Conservation (phyloP, 176 grass and related monocot genomes). For the Olyra latifolia region DNA sequence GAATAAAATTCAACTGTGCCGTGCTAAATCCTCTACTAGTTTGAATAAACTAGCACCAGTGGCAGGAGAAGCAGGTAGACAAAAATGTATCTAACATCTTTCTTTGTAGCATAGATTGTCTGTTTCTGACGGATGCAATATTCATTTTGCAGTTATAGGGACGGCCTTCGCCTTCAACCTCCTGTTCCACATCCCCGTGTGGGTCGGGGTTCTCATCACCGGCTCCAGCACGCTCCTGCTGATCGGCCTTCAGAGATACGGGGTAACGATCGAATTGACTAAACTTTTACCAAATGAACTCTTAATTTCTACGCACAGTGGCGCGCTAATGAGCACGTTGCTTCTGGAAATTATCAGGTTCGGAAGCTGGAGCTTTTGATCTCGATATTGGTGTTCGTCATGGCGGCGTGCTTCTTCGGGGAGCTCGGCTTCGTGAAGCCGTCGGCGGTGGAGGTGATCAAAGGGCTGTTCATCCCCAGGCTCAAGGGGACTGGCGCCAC, state of each 20-base stretch:
- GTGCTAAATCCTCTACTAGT: too few species aligned
- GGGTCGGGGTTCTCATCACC: constrained; percentile 91
- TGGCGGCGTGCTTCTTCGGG: constrained; percentile 82
- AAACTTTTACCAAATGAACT: too few species aligned
- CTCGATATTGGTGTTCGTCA: constrained; percentile 57
- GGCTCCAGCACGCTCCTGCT: constrained; percentile 83
- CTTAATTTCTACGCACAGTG: too few species aligned
- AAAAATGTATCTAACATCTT: too few species aligned
- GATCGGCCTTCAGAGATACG: constrained; percentile 78
- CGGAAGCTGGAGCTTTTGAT: constrained; percentile 69
- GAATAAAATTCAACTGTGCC: too few species aligned
- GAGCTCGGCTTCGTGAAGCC: constrained; percentile 84
- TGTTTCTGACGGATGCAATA: background rate
- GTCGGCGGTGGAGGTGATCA: constrained; percentile 61
- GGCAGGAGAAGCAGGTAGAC: too few species aligned
- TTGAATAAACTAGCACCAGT: too few species aligned
- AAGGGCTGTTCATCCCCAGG: constrained; percentile 71
- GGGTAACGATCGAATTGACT: too few species aligned
- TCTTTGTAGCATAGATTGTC: too few species aligned
- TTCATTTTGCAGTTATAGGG: constrained; percentile 56
- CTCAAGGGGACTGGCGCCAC: constrained; percentile 61
- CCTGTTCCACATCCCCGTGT: constrained; percentile 79
- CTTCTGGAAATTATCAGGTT: constrained; percentile 15
- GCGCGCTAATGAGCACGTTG: too few species aligned
- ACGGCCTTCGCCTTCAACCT: constrained; percentile 89